Evolutionary conservation across 768 basidiomycete genomes (phyloP).

Genomic region (Lactarius psammicola): DNA sequence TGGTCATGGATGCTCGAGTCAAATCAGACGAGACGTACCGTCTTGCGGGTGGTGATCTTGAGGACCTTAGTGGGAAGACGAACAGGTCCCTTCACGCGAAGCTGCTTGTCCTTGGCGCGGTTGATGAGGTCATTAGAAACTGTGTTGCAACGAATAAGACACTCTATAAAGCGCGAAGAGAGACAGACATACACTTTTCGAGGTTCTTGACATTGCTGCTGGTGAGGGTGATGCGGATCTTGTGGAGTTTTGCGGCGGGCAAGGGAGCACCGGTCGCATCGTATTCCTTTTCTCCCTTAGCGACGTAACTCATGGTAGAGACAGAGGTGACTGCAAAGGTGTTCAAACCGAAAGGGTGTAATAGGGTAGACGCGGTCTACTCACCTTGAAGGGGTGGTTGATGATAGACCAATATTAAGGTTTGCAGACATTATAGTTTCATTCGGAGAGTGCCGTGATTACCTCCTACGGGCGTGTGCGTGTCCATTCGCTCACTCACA

Average conservation of each 20-base stretch:
- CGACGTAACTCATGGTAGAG: conserved; percentile 92
- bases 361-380: neutral
- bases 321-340: conserved; percentile 47
- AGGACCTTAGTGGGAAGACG: conserved; percentile 98
- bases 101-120: conserved; percentile 99
- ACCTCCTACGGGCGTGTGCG: neutral
- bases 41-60: conserved; percentile 99
- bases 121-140: conserved; percentile 96
- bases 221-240: conserved; percentile 98
- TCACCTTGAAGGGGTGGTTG: conserved; percentile 15
- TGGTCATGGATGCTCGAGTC: neutral
- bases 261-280: conserved; percentile 87
- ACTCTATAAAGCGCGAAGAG: neutral
- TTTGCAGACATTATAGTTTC: conserved; percentile 7
- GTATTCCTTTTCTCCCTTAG: conserved; percentile 97
- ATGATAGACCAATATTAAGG: conserved; percentile 24
- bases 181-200: conserved; percentile 84
- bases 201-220: conserved; percentile 97
- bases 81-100: conserved; percentile 98
- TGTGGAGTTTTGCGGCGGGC: conserved; percentile 91
- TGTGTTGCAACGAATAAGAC: conserved; percentile 35
- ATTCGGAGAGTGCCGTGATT: conserved; percentile 15
- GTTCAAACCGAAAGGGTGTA: conserved; percentile 1
- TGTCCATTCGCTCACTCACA: neutral
- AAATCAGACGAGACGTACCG: conserved; percentile 59